phyloP scores from a whole-genome alignment of 345 rosid species.

The Kernera saxatilis region DNA sequence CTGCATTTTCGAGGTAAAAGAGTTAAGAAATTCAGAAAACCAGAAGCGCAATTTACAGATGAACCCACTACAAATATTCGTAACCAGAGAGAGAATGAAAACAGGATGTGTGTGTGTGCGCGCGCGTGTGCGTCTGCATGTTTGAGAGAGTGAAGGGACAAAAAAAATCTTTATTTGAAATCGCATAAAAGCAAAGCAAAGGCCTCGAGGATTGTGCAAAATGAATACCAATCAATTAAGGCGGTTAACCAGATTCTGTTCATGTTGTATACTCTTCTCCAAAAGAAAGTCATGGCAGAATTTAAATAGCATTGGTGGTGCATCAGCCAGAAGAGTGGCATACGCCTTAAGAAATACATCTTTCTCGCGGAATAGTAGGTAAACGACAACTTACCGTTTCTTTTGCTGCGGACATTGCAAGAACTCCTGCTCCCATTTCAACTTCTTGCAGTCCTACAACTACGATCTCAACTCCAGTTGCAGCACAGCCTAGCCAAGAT shows the following conservation, averaged over 20 bases:
- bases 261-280: neutral
- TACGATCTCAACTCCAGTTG: conserved; percentile 56
- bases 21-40: neutral
- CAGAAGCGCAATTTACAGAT: neutral
- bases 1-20: conserved; percentile 24
- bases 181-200: neutral
- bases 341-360: neutral
- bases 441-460: conserved; percentile 85
- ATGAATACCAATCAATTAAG: neutral
- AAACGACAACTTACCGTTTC: conserved; percentile 61
- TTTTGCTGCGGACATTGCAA: conserved; percentile 86
- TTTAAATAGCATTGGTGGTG: neutral
- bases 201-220: neutral
- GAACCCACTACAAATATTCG: neutral
- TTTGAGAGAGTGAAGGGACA: neutral
- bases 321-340: neutral
- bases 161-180: neutral
- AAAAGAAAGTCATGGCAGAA: neutral
- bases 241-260: neutral
- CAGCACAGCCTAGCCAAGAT: conserved; percentile 67
- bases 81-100: neutral
- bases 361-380: neutral
- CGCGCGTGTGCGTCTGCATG: neutral
- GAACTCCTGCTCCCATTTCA: conserved; percentile 89
- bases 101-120: neutral